A percentile compares a stretch with the other conserved stretches of the same genome.
Conservation (phyloP, 2,329 filamentous ascomycete genomes). For the Chrysosporium queenslandicum region DNA sequence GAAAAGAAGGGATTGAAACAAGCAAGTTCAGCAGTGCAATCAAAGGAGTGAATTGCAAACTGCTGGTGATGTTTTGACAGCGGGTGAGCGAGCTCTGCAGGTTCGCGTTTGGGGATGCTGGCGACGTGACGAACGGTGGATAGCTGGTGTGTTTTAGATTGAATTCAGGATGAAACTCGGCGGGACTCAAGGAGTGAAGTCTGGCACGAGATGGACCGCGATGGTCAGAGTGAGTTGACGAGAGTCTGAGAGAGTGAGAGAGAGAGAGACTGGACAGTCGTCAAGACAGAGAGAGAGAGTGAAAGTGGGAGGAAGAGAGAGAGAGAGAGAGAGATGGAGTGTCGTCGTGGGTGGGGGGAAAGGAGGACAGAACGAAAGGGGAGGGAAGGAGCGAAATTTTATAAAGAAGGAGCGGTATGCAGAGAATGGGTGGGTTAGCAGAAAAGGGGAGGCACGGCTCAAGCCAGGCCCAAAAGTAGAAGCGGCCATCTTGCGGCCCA, state of each 20-base stretch:
- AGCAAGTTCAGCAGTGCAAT: slow-evolving; percentile 10
- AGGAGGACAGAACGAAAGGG: not conserved
- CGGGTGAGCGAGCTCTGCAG: not conserved
- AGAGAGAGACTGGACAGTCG: slow-evolving; percentile 11
- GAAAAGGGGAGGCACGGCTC: not conserved
- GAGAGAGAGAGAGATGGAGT: not conserved
- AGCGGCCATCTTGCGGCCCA: not conserved
- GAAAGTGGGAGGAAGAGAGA: no score
- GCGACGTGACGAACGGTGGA: not conserved
- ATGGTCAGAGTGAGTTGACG: slow-evolving; percentile 7
- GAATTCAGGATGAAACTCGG: slow-evolving; percentile 4
- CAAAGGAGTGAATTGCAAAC: slow-evolving; percentile 10
- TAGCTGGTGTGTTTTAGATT: not conserved
- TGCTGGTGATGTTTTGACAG: not conserved
- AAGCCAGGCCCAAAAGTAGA: not conserved
- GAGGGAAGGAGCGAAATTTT: not conserved
- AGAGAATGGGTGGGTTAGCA: no score
- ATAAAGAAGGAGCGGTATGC: not conserved
- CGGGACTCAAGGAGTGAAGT: slow-evolving; percentile 16
- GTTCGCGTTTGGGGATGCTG: not conserved
- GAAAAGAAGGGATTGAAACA: not conserved
- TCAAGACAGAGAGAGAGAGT: slow-evolving; percentile 5
- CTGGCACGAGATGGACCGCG: slow-evolving; percentile 4
- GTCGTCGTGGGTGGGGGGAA: not conserved
- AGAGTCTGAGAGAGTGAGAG: not conserved